Base-by-base conservation (phyloP, 805 yeast species). In the Candida sanyiensis region DNA sequence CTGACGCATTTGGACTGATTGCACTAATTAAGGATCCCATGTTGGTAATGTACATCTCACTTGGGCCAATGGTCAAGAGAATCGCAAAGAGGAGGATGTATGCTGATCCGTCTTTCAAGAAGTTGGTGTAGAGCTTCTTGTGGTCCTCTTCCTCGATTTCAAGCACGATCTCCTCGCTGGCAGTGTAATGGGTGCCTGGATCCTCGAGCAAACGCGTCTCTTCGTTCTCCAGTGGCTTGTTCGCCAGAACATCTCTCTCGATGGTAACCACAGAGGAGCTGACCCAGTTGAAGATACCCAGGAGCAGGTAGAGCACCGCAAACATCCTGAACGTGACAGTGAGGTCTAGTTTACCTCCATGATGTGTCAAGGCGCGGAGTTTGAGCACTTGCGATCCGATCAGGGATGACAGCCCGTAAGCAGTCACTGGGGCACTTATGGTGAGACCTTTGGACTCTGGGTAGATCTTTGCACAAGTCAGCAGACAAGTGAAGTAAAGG, bases 391-490 rank as follows among this genome's bases (percentile, higher is more conserved):
- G 88, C 0, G 95, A 72, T 4, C 84, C 82, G 34, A 89, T 59
- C 39, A 93, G 64, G 2, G 95, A 75, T 5, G 95, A 82, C 22
- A 87, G 53, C 1, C 97, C 98, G 58, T 83, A 89, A 46, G 82
- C 82, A 1, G 95, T 75, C 3, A 90, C 89, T 0, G 98, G 98
- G 32, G 83, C 71, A 38, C 94, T 82, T 31, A 90, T 86, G 23
- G 95, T 83, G 39, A 90, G 60, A 2, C 95, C 82, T 43, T 86
- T 84, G 34, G 70, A 69, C 28, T 75, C 66, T 0, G 95, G 94
- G 53, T 77, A 84, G n/a, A 88, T 73, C 51, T 83, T 79, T 3
- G 96, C 94, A 62, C 96, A 86, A 2, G 94, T 83, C 22, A 83
- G 59, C 45, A 83, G 62, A 33, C 85, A 74, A 45, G 83, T 72